These are phyloP conservation scores for Cubamyces sp. DNA, from an alignment of 768 basidiomycete species.

Conservation along the genomic window DNA sequence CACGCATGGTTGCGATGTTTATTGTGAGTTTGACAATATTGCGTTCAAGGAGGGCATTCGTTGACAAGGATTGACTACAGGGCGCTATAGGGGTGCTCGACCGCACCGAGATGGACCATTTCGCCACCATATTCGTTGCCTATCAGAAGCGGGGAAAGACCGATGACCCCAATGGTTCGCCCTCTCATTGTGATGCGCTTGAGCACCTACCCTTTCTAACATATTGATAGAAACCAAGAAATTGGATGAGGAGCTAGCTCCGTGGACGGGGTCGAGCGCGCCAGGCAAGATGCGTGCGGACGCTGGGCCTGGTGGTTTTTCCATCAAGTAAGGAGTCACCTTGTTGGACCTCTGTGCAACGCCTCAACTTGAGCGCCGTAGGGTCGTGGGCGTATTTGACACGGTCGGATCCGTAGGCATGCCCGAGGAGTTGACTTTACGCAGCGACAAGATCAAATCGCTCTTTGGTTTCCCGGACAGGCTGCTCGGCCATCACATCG, in stretches of 20 bases:
- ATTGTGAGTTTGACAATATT: conserved; percentile 48
- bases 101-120: conserved; percentile 72
- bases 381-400: conserved; percentile 76
- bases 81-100: conserved; percentile 74
- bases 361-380: conserved; percentile 29
- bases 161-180: conserved; percentile 48
- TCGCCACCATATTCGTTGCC: conserved; percentile 61
- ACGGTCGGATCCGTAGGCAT: conserved; percentile 77
- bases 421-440: conserved; percentile 62
- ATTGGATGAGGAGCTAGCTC: conserved; percentile 50
- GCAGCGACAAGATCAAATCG: conserved; percentile 46
- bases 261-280: conserved; percentile 57
- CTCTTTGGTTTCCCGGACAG: conserved; percentile 71
- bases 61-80: conserved; percentile 38
- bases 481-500: conserved; percentile 62
- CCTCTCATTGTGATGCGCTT: background rate
- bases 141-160: conserved; percentile 67
- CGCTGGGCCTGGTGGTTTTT: conserved; percentile 52
- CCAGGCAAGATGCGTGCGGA: conserved; percentile 57
- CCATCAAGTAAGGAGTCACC: conserved; percentile 56
- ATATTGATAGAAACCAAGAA: conserved; percentile 39
- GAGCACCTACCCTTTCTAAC: background rate
- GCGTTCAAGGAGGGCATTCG: background rate
- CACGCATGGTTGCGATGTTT: conserved; percentile 71
- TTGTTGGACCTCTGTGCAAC: background rate